phyloP scores from a whole-genome alignment of 768 basidiomycete species.

The Mycena floridula region DNA sequence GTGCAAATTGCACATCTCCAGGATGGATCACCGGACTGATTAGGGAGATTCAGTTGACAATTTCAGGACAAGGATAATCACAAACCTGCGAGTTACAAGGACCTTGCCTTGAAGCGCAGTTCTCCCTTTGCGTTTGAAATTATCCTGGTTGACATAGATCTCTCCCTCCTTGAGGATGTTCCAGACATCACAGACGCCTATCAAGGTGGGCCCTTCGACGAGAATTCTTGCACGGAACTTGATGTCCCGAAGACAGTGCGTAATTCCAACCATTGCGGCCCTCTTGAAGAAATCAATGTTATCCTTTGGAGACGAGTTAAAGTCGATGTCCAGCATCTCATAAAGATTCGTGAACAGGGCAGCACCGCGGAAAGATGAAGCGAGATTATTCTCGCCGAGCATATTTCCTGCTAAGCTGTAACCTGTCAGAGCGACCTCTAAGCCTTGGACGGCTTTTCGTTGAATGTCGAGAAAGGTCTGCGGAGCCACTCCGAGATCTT shows the following conservation, averaged over 20 bases:
- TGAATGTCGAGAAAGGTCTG: slow-evolving; percentile 32
- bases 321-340: slow-evolving; percentile 22
- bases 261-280: slow-evolving; percentile 30
- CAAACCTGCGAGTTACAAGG: slow-evolving; percentile 44
- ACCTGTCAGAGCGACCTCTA: slow-evolving; percentile 25
- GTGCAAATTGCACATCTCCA: no score
- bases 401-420: slow-evolving; percentile 30
- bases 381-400: slow-evolving; percentile 37
- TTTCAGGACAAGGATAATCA: slow-evolving; percentile 46
- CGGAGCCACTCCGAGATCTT: slow-evolving; percentile 31
- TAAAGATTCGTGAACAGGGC: slow-evolving; percentile 34
- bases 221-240: slow-evolving; percentile 46
- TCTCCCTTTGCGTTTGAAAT: slow-evolving; percentile 21
- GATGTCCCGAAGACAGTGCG: slow-evolving; percentile 43
- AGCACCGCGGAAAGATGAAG: slow-evolving; percentile 36
- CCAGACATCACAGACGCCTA: slow-evolving; percentile 50
- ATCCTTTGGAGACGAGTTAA: slow-evolving; percentile 8
- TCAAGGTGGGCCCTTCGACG: slow-evolving; percentile 42
- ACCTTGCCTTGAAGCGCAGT: slow-evolving; percentile 28
- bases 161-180: slow-evolving; percentile 38
- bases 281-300: slow-evolving; percentile 26
- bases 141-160: slow-evolving; percentile 36
- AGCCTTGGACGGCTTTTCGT: slow-evolving; percentile 27
- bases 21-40: no score
- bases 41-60: slow-evolving; percentile 35